Base-by-base conservation (phyloP, 2,329 filamentous ascomycete genomes). In the Periglandula ipomoeae region DNA sequence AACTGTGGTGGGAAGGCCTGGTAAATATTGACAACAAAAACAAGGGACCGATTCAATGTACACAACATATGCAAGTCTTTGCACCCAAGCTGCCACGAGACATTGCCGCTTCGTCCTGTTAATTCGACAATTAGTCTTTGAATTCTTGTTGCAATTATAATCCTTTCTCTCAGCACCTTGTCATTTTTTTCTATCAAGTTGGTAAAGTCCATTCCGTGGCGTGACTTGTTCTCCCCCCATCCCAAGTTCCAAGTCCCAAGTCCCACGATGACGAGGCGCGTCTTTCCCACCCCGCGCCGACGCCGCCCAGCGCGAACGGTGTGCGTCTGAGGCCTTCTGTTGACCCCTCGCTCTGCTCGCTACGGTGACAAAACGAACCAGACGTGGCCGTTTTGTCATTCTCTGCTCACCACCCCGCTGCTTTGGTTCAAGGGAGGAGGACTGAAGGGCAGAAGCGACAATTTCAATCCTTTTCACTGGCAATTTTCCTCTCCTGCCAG, bases 301-400 rank as follows among this genome's bases (percentile, higher is more conserved):
- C 40, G 24, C 30, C 15, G 40, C 24, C 35, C 35, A 47, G 30
- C 48, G 38, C 38, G 32, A 50, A 44, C 38, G 35, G 47, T 49
- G n/a, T 23, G 22, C 24, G 40, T 30, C n/a, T 27, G 9, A n/a
- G 17, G 20, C 17, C 20, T 24, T 38, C 17, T 49, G 32, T 44
- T 50, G 39, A 50, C 48, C 48, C 44, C 44, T 43, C 48, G 48
- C 48, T 47, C 15, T 30, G 48, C 40, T 49, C 24, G 19, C 40
- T 27, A 46, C 34, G 22, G 44, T 15, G 30, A 38, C 44, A 22
- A n/a, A 38, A 46, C 30, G 19, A 44, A 34, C 30, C 42, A 34
- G n/a, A 20, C 10, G 13, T 24, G 13, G 15, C 26, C 42, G 13
- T 19, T 22, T 26, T 24, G 34, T 27, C 32, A 35, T 30, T 27